phyloP scores from a whole-genome alignment of 495 filamentous ascomycete species.

The Clohesyomyces aquaticus region DNA sequence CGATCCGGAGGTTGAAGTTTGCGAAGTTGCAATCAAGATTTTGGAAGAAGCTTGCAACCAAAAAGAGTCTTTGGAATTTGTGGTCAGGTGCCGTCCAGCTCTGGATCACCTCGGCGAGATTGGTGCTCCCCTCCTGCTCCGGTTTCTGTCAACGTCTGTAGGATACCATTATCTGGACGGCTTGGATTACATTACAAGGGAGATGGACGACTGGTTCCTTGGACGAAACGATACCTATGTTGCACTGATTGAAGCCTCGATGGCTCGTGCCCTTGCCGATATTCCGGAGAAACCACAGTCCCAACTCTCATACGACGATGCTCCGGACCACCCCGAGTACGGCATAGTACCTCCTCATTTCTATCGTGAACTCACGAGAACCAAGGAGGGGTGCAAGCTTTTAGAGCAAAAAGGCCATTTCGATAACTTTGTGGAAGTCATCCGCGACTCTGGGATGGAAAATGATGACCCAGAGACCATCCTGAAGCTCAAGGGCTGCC shows the following conservation, averaged over 20 bases:
- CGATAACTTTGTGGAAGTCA: constrained; percentile 84
- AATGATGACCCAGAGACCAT: constrained; percentile 85
- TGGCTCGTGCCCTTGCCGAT: constrained; percentile 84
- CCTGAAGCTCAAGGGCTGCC: constrained; percentile 91
- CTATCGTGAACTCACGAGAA: constrained; percentile 92
- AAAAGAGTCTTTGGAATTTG: constrained; percentile 85
- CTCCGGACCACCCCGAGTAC: constrained; percentile 62
- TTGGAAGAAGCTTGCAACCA: constrained; percentile 96
- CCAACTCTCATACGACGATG: constrained; percentile 51
- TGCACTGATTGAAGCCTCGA: constrained; percentile 87
- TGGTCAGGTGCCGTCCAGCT: constrained; percentile 94
- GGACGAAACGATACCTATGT: constrained; percentile 96
- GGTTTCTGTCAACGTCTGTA: constrained; percentile 92
- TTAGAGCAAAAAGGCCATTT: constrained; percentile 94
- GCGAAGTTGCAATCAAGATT: constrained; percentile 93
- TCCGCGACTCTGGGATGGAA: constrained; percentile 79
- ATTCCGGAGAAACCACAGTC: constrained; percentile 54
- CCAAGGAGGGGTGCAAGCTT: constrained; percentile 86
- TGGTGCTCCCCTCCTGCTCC: constrained; percentile 86
- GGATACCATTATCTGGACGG: constrained; percentile 98
- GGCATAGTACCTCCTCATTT: constrained; percentile 90
- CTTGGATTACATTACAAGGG: constrained; percentile 95
- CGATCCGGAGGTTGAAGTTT: constrained; percentile 95
- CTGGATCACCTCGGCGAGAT: constrained; percentile 97
- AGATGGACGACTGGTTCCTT: constrained; percentile 99